Percentiles rank a stretch among this genome's conserved stretches.
These are phyloP conservation scores for Kwoniella sp. DNA, from an alignment of 768 basidiomycete genomes.

Conservation along the genomic window DNA sequence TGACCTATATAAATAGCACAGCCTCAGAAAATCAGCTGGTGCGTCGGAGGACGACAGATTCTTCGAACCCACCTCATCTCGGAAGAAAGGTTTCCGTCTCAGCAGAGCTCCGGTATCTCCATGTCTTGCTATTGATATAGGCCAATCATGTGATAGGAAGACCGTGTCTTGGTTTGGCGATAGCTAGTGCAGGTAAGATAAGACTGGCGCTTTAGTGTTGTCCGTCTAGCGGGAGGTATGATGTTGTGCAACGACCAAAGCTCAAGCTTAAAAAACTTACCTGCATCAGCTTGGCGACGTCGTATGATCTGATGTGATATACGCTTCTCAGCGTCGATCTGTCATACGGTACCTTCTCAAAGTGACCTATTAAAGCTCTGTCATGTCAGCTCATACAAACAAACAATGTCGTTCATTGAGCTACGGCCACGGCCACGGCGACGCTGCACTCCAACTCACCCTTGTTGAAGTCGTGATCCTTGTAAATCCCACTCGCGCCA, in stretches of 20 bases:
- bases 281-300: slow-evolving; percentile 72
- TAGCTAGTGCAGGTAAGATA: slow-evolving; percentile 17
- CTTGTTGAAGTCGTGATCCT: slow-evolving; percentile 69
- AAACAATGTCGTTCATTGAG: no score
- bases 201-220: no score
- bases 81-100: slow-evolving; percentile 75
- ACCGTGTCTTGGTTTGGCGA: slow-evolving; percentile 58
- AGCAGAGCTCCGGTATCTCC: slow-evolving; percentile 72
- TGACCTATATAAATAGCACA: slow-evolving; percentile 56
- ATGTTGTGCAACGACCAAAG: background rate
- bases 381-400: background rate
- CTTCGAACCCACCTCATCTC: slow-evolving; percentile 60
- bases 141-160: slow-evolving; percentile 98
- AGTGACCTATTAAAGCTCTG: slow-evolving; percentile 61
- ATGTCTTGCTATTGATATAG: slow-evolving; percentile 76
- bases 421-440: no score
- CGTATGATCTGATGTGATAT: slow-evolving; percentile 88
- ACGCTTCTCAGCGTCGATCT: slow-evolving; percentile 72
- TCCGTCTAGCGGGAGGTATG: no score
- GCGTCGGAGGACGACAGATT: background rate
- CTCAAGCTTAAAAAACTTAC: slow-evolving; percentile 37
- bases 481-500: slow-evolving; percentile 91
- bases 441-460: slow-evolving; percentile 59
- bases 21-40: background rate
- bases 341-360: slow-evolving; percentile 81